A percentile compares a stretch with the other conserved stretches of the same genome.
phyloP scores from a whole-genome alignment of 345 rosid genomes.

The Eucalyptus cloeziana region DNA sequence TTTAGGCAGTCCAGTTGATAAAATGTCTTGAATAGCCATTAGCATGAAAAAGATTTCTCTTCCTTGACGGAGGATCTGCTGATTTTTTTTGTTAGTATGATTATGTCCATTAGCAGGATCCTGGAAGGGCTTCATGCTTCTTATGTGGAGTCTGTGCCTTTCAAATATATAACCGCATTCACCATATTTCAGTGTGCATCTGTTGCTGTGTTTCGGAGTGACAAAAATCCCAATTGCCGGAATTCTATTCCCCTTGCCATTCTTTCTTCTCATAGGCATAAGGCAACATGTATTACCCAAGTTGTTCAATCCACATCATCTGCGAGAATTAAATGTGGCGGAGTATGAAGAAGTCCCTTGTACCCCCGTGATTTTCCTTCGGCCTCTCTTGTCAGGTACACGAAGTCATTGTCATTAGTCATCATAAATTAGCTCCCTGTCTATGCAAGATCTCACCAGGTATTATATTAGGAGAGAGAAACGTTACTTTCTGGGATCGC shows the following conservation, averaged over 20 bases:
- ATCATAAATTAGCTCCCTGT: not conserved
- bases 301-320: conserved; percentile 23
- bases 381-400: conserved; percentile 16
- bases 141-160: conserved; percentile 61
- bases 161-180: conserved; percentile 34
- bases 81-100: not conserved
- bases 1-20: not conserved
- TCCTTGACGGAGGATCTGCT: not conserved
- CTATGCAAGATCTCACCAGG: not conserved
- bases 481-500: not conserved
- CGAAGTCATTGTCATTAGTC: not conserved
- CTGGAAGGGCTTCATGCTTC: conserved; percentile 63
- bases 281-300: conserved; percentile 66
- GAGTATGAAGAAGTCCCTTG: conserved; percentile 66
- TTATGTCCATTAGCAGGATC: conserved; percentile 26
- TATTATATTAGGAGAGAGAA: conserved; percentile 19
- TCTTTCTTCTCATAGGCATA: conserved; percentile 60
- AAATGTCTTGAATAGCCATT: not conserved
- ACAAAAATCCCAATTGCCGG: conserved; percentile 88
- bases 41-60: not conserved
- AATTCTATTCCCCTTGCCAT: conserved; percentile 74
- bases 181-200: conserved; percentile 54
- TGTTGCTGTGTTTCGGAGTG: conserved; percentile 53
- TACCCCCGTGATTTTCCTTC: conserved; percentile 21
- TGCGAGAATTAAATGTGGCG: conserved; percentile 55